Evolutionary conservation across 2,329 filamentous ascomycete species (phyloP), one percentile per base, ranked within the genome.

Genomic region (Coccinonectria pachysandricola): DNA sequence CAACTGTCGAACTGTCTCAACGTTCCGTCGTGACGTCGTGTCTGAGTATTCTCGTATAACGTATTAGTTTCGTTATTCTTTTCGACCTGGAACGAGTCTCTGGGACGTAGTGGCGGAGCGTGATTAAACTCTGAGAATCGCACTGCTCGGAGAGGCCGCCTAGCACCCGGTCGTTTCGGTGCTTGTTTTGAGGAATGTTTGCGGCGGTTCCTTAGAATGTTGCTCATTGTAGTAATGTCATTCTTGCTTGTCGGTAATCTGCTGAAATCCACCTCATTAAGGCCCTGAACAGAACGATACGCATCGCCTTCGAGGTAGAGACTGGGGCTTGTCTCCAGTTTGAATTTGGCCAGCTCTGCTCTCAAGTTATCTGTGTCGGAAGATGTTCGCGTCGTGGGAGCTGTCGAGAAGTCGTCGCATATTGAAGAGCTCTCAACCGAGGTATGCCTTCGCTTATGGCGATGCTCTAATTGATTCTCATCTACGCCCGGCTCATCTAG

Each of bases 121-220:
- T 39, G 19, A 2, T 45, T 52, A 11, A 30, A 37, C 8, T 51
- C 47, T 6, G 37, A 42, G 27, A 53, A 53, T 10, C 49, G 48
- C 11, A 53, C 50, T 19, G 30, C 27, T 30, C 47, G 51, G 13
- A 46, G 46, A 13, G 39, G 31, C 12, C 40, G 39, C 11, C 23
- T 34, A 32, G 39, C 38, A 12, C 34, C 31, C 16, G 48, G 37
- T 15, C 49, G 39, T 27, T 49, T 50, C 4, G 49, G 48, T 3
- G 38, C 36, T 8, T 15, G 14, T 24, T 18, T 35, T 2, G 31
- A 34, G 8, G 28, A 21, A 8, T 37, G 30, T 15, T 36, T 43
- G 11, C 35, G 38, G 26, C 44, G 44, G 21, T 41, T 42, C 18
- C 37, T 46, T n/a, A 53, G 37, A 17, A 52, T 52, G 3, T 50